Evolutionary conservation across 352 stramenopile species (phyloP).

Genomic region (Phytopythium cucurbitacearum): DNA sequence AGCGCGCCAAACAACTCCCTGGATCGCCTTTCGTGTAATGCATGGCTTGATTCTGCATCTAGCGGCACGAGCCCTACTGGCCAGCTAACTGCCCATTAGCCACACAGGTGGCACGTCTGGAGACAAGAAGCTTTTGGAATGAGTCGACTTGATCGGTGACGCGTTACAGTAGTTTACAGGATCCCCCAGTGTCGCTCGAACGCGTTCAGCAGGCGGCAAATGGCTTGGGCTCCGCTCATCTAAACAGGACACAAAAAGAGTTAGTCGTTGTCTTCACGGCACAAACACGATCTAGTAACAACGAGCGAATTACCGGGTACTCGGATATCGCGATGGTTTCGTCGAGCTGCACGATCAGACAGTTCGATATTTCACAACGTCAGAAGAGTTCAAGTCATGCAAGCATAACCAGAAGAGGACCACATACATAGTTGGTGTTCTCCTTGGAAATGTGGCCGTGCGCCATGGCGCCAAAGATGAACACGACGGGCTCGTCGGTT

Average conservation of each 20-base stretch:
- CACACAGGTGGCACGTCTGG: no score
- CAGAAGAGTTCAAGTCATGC: not conserved
- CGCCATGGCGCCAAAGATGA: constrained; percentile 98
- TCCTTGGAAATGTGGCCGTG: constrained; percentile 95
- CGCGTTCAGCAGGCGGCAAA: constrained; percentile 94
- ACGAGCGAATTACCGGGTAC: constrained; percentile 82
- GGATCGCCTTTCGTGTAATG: constrained; percentile 29
- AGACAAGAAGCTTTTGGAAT: no score
- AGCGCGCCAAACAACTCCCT: constrained; percentile 86
- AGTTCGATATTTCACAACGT: constrained; percentile 1
- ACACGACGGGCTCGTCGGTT: constrained; percentile 92
- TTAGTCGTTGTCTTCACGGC: not conserved
- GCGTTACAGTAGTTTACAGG: constrained; percentile 75
- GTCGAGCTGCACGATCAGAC: constrained; percentile 68
- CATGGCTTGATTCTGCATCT: no score
- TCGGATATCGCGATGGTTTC: constrained; percentile 97
- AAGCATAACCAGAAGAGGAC: not conserved
- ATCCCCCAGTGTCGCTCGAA: constrained; percentile 99
- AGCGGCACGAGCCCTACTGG: not conserved
- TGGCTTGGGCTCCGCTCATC: constrained; percentile 95
- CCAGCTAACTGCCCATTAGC: not conserved
- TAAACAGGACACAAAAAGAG: constrained; percentile 7
- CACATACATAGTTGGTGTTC: constrained; percentile 94
- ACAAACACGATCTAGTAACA: not conserved
- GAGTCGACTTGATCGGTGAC: not conserved